Evolutionary conservation across 306 rosid species (phyloP).

Genomic region (Arachis hypogaea): DNA sequence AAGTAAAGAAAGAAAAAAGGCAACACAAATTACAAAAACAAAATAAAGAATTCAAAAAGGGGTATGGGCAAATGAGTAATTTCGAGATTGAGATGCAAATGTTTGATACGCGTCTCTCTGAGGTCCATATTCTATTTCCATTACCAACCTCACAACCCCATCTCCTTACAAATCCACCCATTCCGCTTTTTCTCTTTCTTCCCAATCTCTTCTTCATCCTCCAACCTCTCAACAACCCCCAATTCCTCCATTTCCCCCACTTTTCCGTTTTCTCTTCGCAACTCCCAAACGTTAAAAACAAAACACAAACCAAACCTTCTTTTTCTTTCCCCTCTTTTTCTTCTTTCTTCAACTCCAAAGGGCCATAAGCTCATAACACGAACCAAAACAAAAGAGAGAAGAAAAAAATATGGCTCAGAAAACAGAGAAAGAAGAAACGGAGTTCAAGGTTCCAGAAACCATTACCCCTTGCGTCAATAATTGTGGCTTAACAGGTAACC

Average conservation of each 20-base stretch:
- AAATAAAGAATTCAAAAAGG: too few relatives aligned
- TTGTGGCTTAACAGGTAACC: constrained; percentile 74
- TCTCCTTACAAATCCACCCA: background rate
- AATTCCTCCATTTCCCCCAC: constrained; percentile 39
- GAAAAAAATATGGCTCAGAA: constrained; percentile 63
- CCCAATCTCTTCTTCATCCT: constrained; percentile 12
- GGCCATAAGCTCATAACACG: constrained; percentile 7
- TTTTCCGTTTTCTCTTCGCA: background rate
- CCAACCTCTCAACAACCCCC: constrained; percentile 46
- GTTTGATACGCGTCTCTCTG: constrained; percentile 76
- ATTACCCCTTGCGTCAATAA: constrained; percentile 77
- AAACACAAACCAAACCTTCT: background rate
- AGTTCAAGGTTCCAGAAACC: constrained; percentile 78
- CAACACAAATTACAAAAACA: too few relatives aligned
- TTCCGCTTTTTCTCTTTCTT: background rate
- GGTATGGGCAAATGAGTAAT: too few relatives aligned
- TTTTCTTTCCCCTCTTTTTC: constrained; percentile 35
- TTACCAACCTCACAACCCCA: constrained; percentile 58
- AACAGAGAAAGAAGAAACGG: constrained; percentile 82
- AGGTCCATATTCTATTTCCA: constrained; percentile 64
- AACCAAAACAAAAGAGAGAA: background rate
- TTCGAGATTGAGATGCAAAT: background rate
- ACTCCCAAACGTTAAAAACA: too few relatives aligned
- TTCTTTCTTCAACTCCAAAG: constrained; percentile 21
- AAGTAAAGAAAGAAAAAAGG: too few relatives aligned